Base-by-base conservation (phyloP, 225 moss, liverwort and hornwort species). In the Bryum argenteum region DNA sequence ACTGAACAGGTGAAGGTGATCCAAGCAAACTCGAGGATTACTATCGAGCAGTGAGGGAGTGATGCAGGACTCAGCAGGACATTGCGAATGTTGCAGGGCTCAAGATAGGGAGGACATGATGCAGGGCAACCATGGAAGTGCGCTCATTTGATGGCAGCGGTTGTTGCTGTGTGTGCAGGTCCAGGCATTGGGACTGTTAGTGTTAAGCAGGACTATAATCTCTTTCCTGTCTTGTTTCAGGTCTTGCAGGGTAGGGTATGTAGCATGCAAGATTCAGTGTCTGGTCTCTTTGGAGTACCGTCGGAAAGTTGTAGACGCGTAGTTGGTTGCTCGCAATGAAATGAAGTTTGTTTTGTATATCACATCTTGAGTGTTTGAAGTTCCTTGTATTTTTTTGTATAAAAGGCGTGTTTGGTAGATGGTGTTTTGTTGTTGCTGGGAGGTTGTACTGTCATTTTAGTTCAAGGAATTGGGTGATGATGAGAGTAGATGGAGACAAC, bases 1-100 rank as follows among this genome's bases (percentile, higher is more conserved):
- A 96, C 93, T 96, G 91, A 84, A 96, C 96, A 96, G 98, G 98
- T 98, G 97, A 98, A 98, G 94, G 94, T 94, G 98, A 84, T 88
- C 90, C 63, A 75, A 33, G 33, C 86, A 79, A 80, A 89, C 94
- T 89, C 94, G 89, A 54, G 61, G 82, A 78, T 62, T 65, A 41
- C 55, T 48, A 61, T 52, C 75, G 69, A 56, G 70, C 70, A 51
- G 70, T 70, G 78, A 58, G 48, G 80, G 19, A 76, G 57, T 64
- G 82, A 54, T 80, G 79, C 88, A 91, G 83, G 90, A 74, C 83
- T 42, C 44, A 33, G 33, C 33, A 33, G 33, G 33, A 33, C 33
- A 33, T 5, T 33, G 33, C 33, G 33, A 33, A 33, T 33, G 33
- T 33, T 33, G 33, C 33, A 33, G 33, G 33, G 33, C 33, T 33